A percentile compares a stretch with the other conserved stretches of the same genome.
Conservation (phyloP, 768 basidiomycete species). For the Phaeolepiota aurea region DNA sequence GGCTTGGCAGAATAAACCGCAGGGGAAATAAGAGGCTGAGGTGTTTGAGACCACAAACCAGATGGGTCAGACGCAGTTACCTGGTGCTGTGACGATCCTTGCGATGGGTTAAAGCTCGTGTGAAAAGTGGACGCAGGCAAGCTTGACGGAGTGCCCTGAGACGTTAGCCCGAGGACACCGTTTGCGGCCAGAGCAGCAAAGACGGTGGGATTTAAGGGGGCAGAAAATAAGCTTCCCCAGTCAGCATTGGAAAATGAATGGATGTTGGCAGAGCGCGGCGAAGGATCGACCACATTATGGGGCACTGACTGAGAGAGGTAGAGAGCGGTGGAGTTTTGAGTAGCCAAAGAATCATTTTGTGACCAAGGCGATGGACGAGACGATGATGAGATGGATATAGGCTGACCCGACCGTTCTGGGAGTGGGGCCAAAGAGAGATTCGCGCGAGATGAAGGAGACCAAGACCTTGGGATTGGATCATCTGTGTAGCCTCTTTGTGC, state of each 20-base stretch:
- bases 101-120: constrained; percentile 12
- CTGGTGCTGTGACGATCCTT: constrained; percentile 9
- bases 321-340: constrained; percentile 1
- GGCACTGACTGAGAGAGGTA: constrained; percentile 3
- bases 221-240: constrained; percentile 55
- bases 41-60: constrained; percentile 21
- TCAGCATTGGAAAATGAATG: constrained; percentile 20
- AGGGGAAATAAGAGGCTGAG: constrained; percentile 11
- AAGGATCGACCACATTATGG: neutral
- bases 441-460: constrained; percentile 20
- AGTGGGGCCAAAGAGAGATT: constrained; percentile 21
- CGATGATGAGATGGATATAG: constrained; percentile 22
- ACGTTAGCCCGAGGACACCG: constrained; percentile 38
- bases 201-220: constrained; percentile 50
- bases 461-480: constrained; percentile 8
- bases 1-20: constrained; percentile 17
- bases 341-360: constrained; percentile 14
- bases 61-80: constrained; percentile 12
- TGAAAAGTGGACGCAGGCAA: constrained; percentile 29
- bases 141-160: constrained; percentile 24
- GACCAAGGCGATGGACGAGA: constrained; percentile 27
- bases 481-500: constrained; percentile 1
- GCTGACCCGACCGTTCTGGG: constrained; percentile 17
- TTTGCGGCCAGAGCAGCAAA: constrained; percentile 58
- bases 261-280: constrained; percentile 7